phyloP scores from a whole-genome alignment of 345 rosid genomes.

The Moricandia arvensis region DNA sequence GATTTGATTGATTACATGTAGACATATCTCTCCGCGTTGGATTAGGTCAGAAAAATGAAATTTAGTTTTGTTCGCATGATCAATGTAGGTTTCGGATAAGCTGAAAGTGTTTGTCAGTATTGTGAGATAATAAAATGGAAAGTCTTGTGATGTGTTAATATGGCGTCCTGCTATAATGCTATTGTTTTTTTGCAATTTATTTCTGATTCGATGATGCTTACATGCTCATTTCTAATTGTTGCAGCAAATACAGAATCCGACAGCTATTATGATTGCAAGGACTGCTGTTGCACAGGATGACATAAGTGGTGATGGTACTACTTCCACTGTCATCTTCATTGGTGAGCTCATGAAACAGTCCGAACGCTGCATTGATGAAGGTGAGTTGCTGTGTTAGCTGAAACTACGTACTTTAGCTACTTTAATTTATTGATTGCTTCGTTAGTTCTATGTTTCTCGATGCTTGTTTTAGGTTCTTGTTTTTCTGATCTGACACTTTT shows the following conservation, averaged over 20 bases:
- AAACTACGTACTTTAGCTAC: background rate
- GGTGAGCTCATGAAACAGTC: conserved; percentile 99
- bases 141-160: background rate
- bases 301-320: conserved; percentile 97
- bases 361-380: conserved; percentile 94
- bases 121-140: background rate
- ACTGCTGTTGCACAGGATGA: conserved; percentile 99
- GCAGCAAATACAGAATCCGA: conserved; percentile 99
- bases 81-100: background rate
- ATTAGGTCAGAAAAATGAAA: background rate
- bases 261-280: conserved; percentile 98
- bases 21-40: background rate
- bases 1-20: background rate
- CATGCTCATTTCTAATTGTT: conserved; percentile 48
- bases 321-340: conserved; percentile 91
- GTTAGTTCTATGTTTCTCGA: background rate
- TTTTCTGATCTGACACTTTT: background rate
- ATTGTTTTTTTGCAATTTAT: background rate
- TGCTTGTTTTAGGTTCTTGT: conserved; percentile 3
- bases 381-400: conserved; percentile 37
- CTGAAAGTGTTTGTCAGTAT: background rate
- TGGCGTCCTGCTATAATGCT: no score
- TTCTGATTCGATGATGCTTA: conserved; percentile 19
- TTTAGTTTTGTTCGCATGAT: conserved; percentile 10
- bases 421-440: background rate